Conservation (phyloP, 352 stramenopile genomes). For the Phytophthora sp. region DNA sequence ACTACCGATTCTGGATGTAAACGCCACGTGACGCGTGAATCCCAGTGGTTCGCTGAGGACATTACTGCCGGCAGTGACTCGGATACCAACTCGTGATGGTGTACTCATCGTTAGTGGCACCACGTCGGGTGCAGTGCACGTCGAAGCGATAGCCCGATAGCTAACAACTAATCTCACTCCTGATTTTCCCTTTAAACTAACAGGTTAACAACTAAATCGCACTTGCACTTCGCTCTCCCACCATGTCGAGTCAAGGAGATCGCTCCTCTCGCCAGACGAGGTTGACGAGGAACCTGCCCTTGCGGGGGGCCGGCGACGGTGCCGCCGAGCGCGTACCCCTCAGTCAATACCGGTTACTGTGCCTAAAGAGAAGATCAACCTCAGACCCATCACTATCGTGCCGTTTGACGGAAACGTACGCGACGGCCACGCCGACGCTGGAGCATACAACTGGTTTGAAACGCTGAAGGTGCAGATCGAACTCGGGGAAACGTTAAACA, state of each 20-base stretch:
- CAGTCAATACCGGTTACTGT: no score
- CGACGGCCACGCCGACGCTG: not conserved
- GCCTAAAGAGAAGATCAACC: not conserved
- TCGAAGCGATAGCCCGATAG: no score
- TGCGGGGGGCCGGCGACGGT: not conserved
- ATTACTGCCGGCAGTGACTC: no score
- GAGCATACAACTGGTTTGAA: slow-evolving; percentile 4
- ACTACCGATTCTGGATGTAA: no score
- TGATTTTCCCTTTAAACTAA: not conserved
- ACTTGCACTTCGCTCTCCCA: not conserved
- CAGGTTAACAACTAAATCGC: not conserved
- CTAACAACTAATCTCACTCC: not conserved
- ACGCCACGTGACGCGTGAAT: no score
- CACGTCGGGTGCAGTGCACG: no score
- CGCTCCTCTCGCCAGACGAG: not conserved
- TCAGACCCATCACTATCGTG: slow-evolving; percentile 5
- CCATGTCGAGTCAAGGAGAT: not conserved
- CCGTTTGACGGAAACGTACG: not conserved
- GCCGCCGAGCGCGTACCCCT: no score
- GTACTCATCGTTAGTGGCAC: no score
- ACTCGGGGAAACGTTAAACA: not conserved
- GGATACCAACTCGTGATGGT: no score
- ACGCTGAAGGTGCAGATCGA: not conserved
- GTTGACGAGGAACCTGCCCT: not conserved
- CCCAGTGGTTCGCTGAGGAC: no score